A percentile compares a stretch with the other conserved stretches of the same genome.
Conservation (phyloP, 164 flowering plant species). For the Dillenia suffruticosa region DNA sequence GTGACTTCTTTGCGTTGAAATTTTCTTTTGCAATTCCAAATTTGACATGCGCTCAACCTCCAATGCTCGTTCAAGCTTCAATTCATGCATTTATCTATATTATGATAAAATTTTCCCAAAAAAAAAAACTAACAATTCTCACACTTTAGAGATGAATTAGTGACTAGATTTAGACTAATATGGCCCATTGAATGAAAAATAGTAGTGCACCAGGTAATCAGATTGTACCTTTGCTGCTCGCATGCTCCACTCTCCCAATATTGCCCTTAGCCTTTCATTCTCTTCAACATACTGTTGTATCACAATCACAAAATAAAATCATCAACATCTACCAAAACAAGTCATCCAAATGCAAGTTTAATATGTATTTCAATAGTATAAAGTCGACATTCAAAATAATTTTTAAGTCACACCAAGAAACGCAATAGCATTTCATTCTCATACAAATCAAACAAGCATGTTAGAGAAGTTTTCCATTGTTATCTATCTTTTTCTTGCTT, state of each 20-base stretch:
- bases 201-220: neutral
- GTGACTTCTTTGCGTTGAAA: conserved; percentile 41
- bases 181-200: neutral
- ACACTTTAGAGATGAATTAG: neutral
- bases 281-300: conserved; percentile 84
- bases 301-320: neutral
- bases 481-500: no score
- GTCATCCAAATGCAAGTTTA: no score
- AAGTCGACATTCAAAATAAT: no score
- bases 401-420: no score
- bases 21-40: conserved; percentile 74
- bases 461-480: no score
- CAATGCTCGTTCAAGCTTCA: conserved; percentile 90
- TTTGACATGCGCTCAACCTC: conserved; percentile 74
- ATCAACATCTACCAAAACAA: neutral
- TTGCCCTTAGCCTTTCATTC: conserved; percentile 92
- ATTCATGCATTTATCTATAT: neutral
- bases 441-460: no score
- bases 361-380: no score
- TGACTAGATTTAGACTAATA: neutral
- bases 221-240: conserved; percentile 88
- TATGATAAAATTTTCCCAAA: neutral
- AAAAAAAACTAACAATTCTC: neutral
- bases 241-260: conserved; percentile 92
- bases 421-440: no score